Evolutionary conservation across 2,329 filamentous ascomycete genomes (phyloP), one percentile per base, ranked within the genome.

Genomic region (Plectosphaerella cucumerina): DNA sequence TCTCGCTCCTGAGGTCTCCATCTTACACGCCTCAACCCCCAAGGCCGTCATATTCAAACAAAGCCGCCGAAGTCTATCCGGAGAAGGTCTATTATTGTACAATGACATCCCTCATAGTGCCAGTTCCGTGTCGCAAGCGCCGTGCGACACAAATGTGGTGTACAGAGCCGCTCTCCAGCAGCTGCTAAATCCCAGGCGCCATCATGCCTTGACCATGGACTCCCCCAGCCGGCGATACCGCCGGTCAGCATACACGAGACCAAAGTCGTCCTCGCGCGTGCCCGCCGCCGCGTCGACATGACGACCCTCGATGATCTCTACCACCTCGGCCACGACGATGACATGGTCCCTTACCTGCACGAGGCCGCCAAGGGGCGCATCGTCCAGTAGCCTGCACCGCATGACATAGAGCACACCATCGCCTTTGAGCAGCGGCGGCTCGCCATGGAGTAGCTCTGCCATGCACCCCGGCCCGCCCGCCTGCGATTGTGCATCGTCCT

Each of bases 341-440:
- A 77, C 71, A 62, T 80, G 77, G 51, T 80, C 77, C 41, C 73
- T 64, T 9, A 80, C 75, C 41, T 60, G 64, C n/a, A 80, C 59
- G 14, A 80, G 56, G 1, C 76, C 76, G 5, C 56, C 56, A 8
- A 60, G 52, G 0, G 71, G 65, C 41, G 69, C 66, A 22, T 74
- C 72, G 12, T 62, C 61, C 14, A 77, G 48, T 15, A 80, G 58
- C 53, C 56, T 62, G 48, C 75, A 79, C 53, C 65, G 60, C 39
- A 79, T 50, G 20, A 77, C 73, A 57, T 75, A 76, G 59, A 78
- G 58, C n/a, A 85, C 74, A 18, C 82, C 82, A 5, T 72, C 65
- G 0, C 77, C 76, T 10, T 60, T 64, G 46, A 84, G 62, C 20
- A 77, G 60, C 14, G 78, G 78, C 22, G 73, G 60, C 22, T 54